Percentiles rank a stretch among this genome's conserved stretches.
Conservation (phyloP, 306 rosid genomes). For the Hippophae gyantsensis region DNA sequence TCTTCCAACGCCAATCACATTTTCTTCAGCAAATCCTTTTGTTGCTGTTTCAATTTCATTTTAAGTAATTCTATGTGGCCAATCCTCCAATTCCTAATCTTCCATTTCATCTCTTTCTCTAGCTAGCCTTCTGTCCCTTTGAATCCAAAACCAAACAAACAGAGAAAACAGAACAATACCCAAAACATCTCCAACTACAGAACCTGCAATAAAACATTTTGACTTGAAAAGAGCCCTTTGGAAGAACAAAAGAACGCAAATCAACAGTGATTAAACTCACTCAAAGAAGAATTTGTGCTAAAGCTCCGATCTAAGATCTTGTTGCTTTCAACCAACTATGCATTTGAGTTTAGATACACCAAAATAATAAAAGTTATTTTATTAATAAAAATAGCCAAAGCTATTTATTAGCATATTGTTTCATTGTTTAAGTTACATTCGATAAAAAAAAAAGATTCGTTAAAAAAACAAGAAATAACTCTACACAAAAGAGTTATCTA, state of each 20-base stretch:
- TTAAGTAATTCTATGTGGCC: slow-evolving; percentile 68
- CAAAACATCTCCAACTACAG: slow-evolving; percentile 31
- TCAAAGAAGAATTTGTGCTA: slow-evolving; percentile 49
- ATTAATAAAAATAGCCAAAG: too few relatives aligned
- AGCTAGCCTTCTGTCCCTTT: slow-evolving; percentile 24
- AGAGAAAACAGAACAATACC: slow-evolving; percentile 19
- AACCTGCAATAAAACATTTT: slow-evolving; percentile 48
- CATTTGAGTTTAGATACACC: slow-evolving; percentile 73
- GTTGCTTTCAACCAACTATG: slow-evolving; percentile 54
- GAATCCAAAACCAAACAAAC: slow-evolving; percentile 32
- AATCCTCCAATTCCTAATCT: slow-evolving; percentile 88
- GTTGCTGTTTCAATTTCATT: slow-evolving; percentile 59
- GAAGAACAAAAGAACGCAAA: slow-evolving; percentile 73
- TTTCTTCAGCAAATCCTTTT: slow-evolving; percentile 44
- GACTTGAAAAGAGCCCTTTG: slow-evolving; percentile 45
- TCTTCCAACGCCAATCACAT: slow-evolving; percentile 75
- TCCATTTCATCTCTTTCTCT: slow-evolving; percentile 67
- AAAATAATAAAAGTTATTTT: too few relatives aligned
- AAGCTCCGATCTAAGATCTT: slow-evolving; percentile 81
- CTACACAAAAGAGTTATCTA: too few relatives aligned
- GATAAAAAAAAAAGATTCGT: too few relatives aligned
- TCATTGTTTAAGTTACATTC: too few relatives aligned
- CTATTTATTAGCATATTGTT: too few relatives aligned
- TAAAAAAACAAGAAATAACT: too few relatives aligned
- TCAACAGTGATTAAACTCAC: slow-evolving; percentile 49